These are phyloP conservation scores for Aspergillus piperis DNA, from an alignment of 2,329 filamentous ascomycete genomes.

Conservation along the genomic window DNA sequence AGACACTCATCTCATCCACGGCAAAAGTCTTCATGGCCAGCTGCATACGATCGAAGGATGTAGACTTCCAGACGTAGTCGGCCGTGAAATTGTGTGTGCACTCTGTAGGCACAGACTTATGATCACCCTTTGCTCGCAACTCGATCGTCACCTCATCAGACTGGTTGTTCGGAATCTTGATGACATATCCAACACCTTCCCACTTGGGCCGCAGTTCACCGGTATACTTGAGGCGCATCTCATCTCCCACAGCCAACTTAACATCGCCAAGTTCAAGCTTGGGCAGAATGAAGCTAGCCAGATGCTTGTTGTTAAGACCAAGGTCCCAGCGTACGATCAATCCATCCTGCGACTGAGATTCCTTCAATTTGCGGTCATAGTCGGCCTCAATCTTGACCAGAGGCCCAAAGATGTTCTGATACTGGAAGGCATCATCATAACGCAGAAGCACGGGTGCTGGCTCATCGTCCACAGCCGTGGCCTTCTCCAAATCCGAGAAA, in stretches of 20 bases:
- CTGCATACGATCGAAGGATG: conserved; percentile 99
- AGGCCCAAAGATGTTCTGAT: conserved; percentile 97
- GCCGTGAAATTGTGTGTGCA: conserved; percentile 97
- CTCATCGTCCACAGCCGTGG: conserved; percentile 88
- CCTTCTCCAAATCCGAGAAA: conserved; percentile 87
- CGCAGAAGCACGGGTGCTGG: conserved; percentile 87
- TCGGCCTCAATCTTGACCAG: conserved; percentile 99
- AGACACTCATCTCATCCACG: conserved; percentile 96
- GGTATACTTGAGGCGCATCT: conserved; percentile 96
- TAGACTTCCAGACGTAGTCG: conserved; percentile 99
- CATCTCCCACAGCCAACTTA: conserved; percentile 94
- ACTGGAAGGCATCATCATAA: conserved; percentile 97
- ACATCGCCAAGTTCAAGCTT: conserved; percentile 98
- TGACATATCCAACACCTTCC: conserved; percentile 98
- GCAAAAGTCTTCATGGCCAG: conserved; percentile 99
- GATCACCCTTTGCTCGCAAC: conserved; percentile 87
- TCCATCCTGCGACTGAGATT: conserved; percentile 96
- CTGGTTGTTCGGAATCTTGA: conserved; percentile 99
- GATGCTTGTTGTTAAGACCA: conserved; percentile 94
- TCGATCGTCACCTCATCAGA: conserved; percentile 97
- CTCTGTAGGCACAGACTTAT: conserved; percentile 93
- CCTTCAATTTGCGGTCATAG: conserved; percentile 98
- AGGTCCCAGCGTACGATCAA: conserved; percentile 91
- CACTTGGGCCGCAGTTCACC: conserved; percentile 88
- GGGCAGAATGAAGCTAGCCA: conserved; percentile 91